Evolutionary conservation across 2,329 filamentous ascomycete species (phyloP), one percentile per base, ranked within the genome.

Genomic region (Colletotrichum brevisporum): DNA sequence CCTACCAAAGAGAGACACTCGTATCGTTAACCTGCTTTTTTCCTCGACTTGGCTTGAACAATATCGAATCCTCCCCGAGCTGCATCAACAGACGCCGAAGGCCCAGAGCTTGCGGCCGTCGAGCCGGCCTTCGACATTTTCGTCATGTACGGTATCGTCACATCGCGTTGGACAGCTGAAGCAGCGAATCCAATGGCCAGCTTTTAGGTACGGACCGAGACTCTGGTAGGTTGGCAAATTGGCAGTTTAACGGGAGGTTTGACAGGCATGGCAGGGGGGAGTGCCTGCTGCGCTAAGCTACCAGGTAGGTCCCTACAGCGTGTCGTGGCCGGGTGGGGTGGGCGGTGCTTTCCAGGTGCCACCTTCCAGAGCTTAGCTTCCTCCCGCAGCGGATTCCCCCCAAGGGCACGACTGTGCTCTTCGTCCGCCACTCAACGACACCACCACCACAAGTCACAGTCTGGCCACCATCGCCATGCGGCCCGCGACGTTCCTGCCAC

Each of bases 401-500:
- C 27, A 47, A 41, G 39, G 16, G 18, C 31, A 52, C 26, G n/a
- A 27, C 8, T 41, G 45, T 21, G 24, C 24, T 31, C 54, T 41
- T 26, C 27, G 39, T 26, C 60, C 18, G 39, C 51, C 55, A 55
- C 60, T 36, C 53, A 39, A 18, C 31, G 31, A 53, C 57, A 60
- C 21, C 41, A 55, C 39, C 56, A 55, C 39, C 56, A 59, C 36
- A 51, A 55, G 18, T 48, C 43, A 24, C 53, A 65, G 61, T 50
- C 55, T 66, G 55, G 58, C 43, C 50, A 50, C 31, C 66, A 26
- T 52, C 61, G 55, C 55, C 51, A 56, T 66, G 51, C 66, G 66
- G 55, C 62, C 57, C 66, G 62, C 55, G 51, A 56, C 55, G 66
- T 27, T 51, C 62, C 62, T 66, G 41, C 36, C 66, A 60, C 18